Evolutionary conservation across 306 rosid genomes (phyloP).

Genomic region (Quercus mongolica): DNA sequence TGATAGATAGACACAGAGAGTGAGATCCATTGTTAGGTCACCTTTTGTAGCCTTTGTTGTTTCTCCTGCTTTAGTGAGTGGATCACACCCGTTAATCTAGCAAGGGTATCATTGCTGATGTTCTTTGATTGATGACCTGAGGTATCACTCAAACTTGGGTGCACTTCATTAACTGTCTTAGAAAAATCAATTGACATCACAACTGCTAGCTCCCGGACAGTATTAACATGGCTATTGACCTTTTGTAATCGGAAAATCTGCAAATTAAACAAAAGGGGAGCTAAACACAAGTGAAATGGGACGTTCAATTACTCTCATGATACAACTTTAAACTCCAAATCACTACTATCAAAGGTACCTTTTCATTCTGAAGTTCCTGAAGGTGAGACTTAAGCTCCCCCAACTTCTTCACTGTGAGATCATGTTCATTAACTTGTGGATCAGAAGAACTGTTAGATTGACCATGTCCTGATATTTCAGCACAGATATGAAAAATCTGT

Average conservation of each 20-base stretch:
- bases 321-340: slow-evolving; percentile 11
- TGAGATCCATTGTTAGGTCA: slow-evolving; percentile 13
- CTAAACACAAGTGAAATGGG: slow-evolving; percentile 4
- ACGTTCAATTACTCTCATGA: not conserved
- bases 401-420: slow-evolving; percentile 61
- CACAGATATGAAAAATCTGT: slow-evolving; percentile 56
- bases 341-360: slow-evolving; percentile 37
- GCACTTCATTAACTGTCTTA: slow-evolving; percentile 54
- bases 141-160: slow-evolving; percentile 69
- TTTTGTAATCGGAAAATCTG: slow-evolving; percentile 76
- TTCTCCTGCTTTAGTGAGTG: slow-evolving; percentile 67
- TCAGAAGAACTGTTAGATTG: slow-evolving; percentile 33
- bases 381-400: slow-evolving; percentile 71
- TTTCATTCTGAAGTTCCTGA: slow-evolving; percentile 77
- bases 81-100: slow-evolving; percentile 61
- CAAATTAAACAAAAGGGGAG: slow-evolving; percentile 3
- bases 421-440: slow-evolving; percentile 35
- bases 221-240: slow-evolving; percentile 48
- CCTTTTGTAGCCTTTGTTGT: slow-evolving; percentile 74
- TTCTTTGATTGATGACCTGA: slow-evolving; percentile 41
- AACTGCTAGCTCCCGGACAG: slow-evolving; percentile 55
- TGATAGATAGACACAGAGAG: not conserved
- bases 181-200: slow-evolving; percentile 69
- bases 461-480: slow-evolving; percentile 66
- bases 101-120: slow-evolving; percentile 85